Evolutionary conservation across 257 asterid species (phyloP), one percentile per base, ranked within the genome.

Genomic region (Ilex aquifolium): DNA sequence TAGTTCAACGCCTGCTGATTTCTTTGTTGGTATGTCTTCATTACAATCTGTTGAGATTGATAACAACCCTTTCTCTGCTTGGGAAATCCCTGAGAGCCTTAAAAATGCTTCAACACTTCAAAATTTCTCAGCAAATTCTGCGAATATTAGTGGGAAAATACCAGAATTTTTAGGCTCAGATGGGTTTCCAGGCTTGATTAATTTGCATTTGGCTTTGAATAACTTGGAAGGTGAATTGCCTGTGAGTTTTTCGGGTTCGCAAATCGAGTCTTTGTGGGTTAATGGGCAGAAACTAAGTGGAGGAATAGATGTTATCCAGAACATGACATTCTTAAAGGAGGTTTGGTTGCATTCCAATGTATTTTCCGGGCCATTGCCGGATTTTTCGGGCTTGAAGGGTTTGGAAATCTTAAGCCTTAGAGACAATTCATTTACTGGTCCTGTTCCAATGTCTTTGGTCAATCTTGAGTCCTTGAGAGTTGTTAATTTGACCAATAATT

Each of bases 271-370:
- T 57, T 63, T 88, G 78, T 88, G 96, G 96, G 44, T 91, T 11
- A 91, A 88, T 67, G 96, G 98, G 50, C 94, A 86, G 78, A 88
- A 91, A 56, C 80, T 88, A 59, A 71, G 74, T 57, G 98, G 95
- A 13, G 73, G 76, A 55, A 76, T 91, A 53, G 90, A 79, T 74
- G 92, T 83, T 29, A 4, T 88, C 4, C 88, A 75, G 76, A 91
- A 91, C 55, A 83, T 88, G 96, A 86, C 95, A 54, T 69, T 69
- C 67, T 78, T 91, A 85, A 85, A 75, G 78, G 95, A 91, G 82
- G 80, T 80, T 65, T 91, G 98, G 98, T 80, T 91, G 73, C 98
- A 91, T 56, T 74, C 84, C 0, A 91, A 88, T 61, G 74, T 59
- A 7, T 86, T 91, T 61, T 81, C 92, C 0, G 98, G 95, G 15